Base-by-base conservation (phyloP, 2,329 filamentous ascomycete species). In the Penicillium expansum region DNA sequence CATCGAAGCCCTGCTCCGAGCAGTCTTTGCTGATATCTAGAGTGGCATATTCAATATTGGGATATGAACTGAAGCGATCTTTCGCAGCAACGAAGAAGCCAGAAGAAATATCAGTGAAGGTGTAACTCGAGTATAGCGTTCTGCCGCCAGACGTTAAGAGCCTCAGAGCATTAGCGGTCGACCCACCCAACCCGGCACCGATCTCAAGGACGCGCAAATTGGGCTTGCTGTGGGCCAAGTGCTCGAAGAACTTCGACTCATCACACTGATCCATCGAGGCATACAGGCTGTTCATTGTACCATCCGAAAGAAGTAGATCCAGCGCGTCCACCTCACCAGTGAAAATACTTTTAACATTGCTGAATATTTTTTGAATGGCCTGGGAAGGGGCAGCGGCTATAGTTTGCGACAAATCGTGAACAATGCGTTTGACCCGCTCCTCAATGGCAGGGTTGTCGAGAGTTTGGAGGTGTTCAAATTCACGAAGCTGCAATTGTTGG, bases 11-110 rank as follows among this genome's bases (percentile, higher is more conserved):
- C 43, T 75, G 73, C 9, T 60, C 58, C 2, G 18, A 27, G 0
- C 68, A 68, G 35, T 71, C 64, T 9, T 64, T 58, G n/a, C 59
- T 63, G 20, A 74, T 68, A 48, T 76, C 71, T 4, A 74, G 62
- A 0, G 62, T 64, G 2, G 60, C 55, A 44, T 68, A 75, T 24
- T 67, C 62, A 10, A 76, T 67, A 1, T 43, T 29, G 1, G 45
- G 51, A 44, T 24, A 24, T 24, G 24, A 24, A 24, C 24, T 24
- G 24, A 70, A 69, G 1, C 60, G 61, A n/a, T 67, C 60, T 18
- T 64, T 62, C 0, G 69, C 68, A 16, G 61, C 60, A 20, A 61
- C 56, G 9, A 72, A 66, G 32, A 72, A 72, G 0, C 63, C 70
- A 7, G 65, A 53, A 0, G 69, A 71, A 13, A 72, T 64, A 49